Evolutionary conservation across 2,329 filamentous ascomycete species (phyloP).

Genomic region (Verticillium zaregamsianum): DNA sequence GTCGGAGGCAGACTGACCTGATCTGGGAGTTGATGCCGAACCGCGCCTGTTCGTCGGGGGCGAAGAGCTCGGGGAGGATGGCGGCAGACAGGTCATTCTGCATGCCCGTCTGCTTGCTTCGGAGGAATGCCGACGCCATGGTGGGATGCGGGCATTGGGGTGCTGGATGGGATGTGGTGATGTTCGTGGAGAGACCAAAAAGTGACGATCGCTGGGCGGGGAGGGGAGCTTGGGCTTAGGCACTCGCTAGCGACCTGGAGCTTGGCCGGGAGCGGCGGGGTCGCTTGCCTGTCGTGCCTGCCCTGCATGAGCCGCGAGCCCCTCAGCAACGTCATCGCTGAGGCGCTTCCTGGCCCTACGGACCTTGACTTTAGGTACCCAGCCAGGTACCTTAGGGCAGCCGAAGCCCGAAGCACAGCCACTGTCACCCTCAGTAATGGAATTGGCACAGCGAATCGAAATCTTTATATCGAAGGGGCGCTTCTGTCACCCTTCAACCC

Average conservation of each 20-base stretch:
- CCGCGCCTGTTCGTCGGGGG: slow-evolving; percentile 76
- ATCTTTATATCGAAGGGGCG: no score
- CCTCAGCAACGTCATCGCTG: background rate
- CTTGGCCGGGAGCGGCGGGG: background rate
- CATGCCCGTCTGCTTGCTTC: slow-evolving; percentile 90
- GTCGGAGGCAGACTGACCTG: slow-evolving; percentile 39
- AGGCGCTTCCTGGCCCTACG: no score
- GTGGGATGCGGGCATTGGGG: slow-evolving; percentile 6
- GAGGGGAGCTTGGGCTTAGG: background rate
- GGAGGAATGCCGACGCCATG: slow-evolving; percentile 78
- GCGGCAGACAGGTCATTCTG: slow-evolving; percentile 85
- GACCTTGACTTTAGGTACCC: no score
- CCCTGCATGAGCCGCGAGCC: background rate
- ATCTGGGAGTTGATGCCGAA: slow-evolving; percentile 79
- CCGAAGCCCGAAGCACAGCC: background rate
- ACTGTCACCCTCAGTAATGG: no score
- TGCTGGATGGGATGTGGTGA: background rate
- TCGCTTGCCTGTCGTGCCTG: background rate
- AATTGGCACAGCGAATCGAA: no score
- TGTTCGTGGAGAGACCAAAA: background rate
- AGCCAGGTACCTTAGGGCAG: background rate
- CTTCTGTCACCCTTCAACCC: no score
- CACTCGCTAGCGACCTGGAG: background rate
- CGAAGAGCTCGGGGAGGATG: slow-evolving; percentile 72
- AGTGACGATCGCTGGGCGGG: background rate